Percentiles rank a stretch among this genome's conserved stretches.
Conservation (phyloP, 805 yeast genomes). For the Wickerhamomyces hampshirensis region DNA sequence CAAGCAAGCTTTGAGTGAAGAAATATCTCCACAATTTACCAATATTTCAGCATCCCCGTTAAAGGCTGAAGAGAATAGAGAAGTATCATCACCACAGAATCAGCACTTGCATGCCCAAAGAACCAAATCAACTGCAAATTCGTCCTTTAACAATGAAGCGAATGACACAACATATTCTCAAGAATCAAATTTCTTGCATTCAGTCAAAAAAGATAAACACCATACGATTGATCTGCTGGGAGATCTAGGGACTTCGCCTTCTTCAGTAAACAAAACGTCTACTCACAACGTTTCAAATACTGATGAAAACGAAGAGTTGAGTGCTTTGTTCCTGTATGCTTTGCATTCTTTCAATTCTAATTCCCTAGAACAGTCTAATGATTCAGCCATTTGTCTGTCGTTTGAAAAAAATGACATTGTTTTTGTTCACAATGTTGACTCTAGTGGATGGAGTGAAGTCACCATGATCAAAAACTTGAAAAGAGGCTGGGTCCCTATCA, state of each 20-base stretch:
- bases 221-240: constrained; percentile 44
- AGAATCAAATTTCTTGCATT: constrained; percentile 35
- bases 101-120: too few species aligned
- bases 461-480: constrained; percentile 57
- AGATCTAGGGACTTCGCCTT: not conserved
- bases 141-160: constrained; percentile 10
- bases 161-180: constrained; percentile 19
- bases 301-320: constrained; percentile 37
- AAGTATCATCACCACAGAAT: not conserved
- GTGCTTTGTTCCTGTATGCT: constrained; percentile 52
- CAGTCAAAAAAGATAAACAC: constrained; percentile 60
- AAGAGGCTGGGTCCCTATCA: constrained; percentile 86
- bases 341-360: constrained; percentile 54
- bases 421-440: constrained; percentile 73
- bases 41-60: constrained; percentile 1
- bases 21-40: too few species aligned
- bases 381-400: constrained; percentile 68
- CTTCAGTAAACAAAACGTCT: not conserved
- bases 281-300: not conserved
- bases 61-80: constrained; percentile 2
- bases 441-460: constrained; percentile 87
- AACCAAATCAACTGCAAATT: too few species aligned
- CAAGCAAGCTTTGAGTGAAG: too few species aligned
- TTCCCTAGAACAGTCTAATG: constrained; percentile 57
- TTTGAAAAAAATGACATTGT: constrained; percentile 68